Evolutionary conservation across 768 basidiomycete genomes (phyloP).

Genomic region (Mycena galopus): DNA sequence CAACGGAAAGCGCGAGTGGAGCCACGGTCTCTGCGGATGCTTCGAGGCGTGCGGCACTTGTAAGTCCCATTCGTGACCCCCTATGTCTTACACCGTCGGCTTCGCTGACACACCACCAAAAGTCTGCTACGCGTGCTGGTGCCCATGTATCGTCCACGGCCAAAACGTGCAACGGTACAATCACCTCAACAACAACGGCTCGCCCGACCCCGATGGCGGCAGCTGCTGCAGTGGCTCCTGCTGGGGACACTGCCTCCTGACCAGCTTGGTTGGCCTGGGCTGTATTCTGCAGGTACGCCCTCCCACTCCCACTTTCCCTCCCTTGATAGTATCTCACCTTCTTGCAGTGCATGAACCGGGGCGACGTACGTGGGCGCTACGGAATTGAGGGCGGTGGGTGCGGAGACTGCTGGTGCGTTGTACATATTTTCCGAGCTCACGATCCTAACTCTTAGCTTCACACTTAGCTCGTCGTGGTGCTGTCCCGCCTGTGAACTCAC

Average conservation of each 20-base stretch:
- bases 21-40: conserved; percentile 45
- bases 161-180: conserved; percentile 51
- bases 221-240: conserved; percentile 39
- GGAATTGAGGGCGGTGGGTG: conserved; percentile 58
- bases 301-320: no score
- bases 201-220: conserved; percentile 53
- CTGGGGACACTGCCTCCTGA: conserved; percentile 31
- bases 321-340: not conserved
- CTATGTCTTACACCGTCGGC: no score
- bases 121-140: conserved; percentile 50
- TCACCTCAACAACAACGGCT: conserved; percentile 46
- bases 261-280: conserved; percentile 11
- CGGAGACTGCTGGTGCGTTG: conserved; percentile 59
- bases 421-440: no score
- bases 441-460: no score
- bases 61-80: conserved; percentile 18
- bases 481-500: conserved; percentile 63
- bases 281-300: conserved; percentile 29
- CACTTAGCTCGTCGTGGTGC: conserved; percentile 52
- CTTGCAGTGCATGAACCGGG: conserved; percentile 48
- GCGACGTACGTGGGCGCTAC: conserved; percentile 57
- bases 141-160: conserved; percentile 55
- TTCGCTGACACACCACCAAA: not conserved
- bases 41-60: conserved; percentile 44
- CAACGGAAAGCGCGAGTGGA: conserved; percentile 48